These are phyloP conservation scores for Candida sp. DNA, from an alignment of 1,139 yeast genomes.

Conservation along the genomic window DNA sequence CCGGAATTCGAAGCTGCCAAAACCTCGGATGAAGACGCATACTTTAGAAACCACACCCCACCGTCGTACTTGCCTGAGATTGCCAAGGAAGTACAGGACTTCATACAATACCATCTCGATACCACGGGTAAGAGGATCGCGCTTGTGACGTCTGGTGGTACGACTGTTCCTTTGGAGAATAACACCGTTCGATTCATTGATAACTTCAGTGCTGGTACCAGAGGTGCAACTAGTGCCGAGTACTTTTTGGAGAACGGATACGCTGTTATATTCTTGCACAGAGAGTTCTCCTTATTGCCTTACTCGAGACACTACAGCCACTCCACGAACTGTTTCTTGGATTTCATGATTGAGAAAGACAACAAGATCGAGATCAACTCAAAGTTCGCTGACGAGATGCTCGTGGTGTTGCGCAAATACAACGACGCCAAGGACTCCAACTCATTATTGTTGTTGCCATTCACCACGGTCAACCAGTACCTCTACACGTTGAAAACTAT, in stretches of 20 bases:
- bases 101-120: slow-evolving; percentile 51
- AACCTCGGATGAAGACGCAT: slow-evolving; percentile 71
- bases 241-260: slow-evolving; percentile 84
- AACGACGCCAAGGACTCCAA: slow-evolving; percentile 60
- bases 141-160: slow-evolving; percentile 96
- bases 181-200: slow-evolving; percentile 97
- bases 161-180: slow-evolving; percentile 96
- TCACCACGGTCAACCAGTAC: slow-evolving; percentile 95
- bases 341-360: slow-evolving; percentile 67
- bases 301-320: slow-evolving; percentile 90
- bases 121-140: slow-evolving; percentile 60
- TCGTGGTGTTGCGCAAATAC: slow-evolving; percentile 68
- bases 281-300: slow-evolving; percentile 92
- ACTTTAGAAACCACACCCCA: slow-evolving; percentile 71
- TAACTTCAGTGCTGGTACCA: slow-evolving; percentile 96
- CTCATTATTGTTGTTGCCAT: slow-evolving; percentile 74
- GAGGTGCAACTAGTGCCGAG: slow-evolving; percentile 98
- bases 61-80: slow-evolving; percentile 77
- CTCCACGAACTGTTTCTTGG: slow-evolving; percentile 84
- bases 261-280: slow-evolving; percentile 89
- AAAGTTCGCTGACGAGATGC: slow-evolving; percentile 65
- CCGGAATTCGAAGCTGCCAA: slow-evolving; percentile 85
- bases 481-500: slow-evolving; percentile 78
- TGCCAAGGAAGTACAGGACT: slow-evolving; percentile 56
- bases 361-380: slow-evolving; percentile 63